Evolutionary conservation across 345 rosid species (phyloP).

Genomic region (Alliaria petiolata): DNA sequence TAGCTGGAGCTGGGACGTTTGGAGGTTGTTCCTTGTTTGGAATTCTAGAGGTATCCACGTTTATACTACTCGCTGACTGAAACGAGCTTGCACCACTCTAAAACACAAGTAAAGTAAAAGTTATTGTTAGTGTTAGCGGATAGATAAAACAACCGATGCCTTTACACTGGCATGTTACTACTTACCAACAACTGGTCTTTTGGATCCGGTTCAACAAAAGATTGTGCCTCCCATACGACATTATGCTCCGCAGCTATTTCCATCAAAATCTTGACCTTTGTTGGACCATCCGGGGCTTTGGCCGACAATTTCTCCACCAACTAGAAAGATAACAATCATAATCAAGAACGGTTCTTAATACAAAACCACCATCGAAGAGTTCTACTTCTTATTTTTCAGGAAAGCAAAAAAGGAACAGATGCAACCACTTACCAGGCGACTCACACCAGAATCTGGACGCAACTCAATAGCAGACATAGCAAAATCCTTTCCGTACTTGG

Average conservation of each 20-base stretch:
- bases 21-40: conserved; percentile 39
- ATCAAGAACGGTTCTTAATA: neutral
- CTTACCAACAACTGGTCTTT: conserved; percentile 43
- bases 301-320: conserved; percentile 78
- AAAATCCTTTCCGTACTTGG: conserved; percentile 92
- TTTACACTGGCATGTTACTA: neutral
- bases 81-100: conserved; percentile 68
- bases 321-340: conserved; percentile 31
- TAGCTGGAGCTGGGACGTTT: conserved; percentile 34
- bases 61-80: conserved; percentile 37
- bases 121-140: neutral
- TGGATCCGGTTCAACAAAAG: conserved; percentile 59
- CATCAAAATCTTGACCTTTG: conserved; percentile 69
- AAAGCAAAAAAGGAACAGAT: neutral
- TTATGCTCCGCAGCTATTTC: conserved; percentile 77
- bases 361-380: neutral
- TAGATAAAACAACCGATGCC: neutral
- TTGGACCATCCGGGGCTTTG: conserved; percentile 80
- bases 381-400: neutral
- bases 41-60: conserved; percentile 33
- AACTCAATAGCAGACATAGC: conserved; percentile 65
- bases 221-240: conserved; percentile 68
- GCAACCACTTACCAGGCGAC: conserved; percentile 63
- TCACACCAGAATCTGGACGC: conserved; percentile 91
- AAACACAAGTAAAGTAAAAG: neutral